Conservation (phyloP, 164 flowering plant genomes). For the Vitis rotundifolia region DNA sequence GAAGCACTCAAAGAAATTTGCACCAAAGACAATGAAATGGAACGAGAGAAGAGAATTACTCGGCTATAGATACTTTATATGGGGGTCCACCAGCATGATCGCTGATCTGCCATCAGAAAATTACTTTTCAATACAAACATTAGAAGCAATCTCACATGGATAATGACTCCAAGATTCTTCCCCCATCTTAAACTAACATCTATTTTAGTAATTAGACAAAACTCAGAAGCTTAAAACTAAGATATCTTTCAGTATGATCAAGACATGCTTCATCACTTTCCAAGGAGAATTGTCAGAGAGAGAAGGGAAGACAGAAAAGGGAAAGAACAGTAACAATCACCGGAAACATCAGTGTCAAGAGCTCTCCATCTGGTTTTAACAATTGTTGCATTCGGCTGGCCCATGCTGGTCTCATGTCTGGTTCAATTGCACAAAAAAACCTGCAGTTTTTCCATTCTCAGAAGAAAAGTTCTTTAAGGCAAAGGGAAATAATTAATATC, state of each 20-base stretch:
- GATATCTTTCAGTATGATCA: too few species aligned
- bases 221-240: too few species aligned
- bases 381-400: constrained; percentile 46
- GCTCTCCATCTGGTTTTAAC: constrained; percentile 83
- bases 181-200: too few species aligned
- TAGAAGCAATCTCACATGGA: not conserved
- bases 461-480: not conserved
- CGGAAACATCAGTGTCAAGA: constrained; percentile 86
- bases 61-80: constrained; percentile 61
- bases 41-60: constrained; percentile 40
- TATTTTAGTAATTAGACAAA: too few species aligned
- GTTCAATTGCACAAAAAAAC: constrained; percentile 89
- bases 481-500: constrained; percentile 8
- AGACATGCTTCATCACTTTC: too few species aligned
- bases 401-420: constrained; percentile 66
- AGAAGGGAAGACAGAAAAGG: too few species aligned
- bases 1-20: too few species aligned
- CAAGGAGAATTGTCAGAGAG: too few species aligned
- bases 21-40: not conserved
- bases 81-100: constrained; percentile 84
- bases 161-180: too few species aligned
- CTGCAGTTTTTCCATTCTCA: constrained; percentile 35
- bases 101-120: constrained; percentile 46
- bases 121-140: not conserved
- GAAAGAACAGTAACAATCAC: constrained; percentile 27